phyloP scores from a whole-genome alignment of 352 stramenopile species.

The Globisporangium uncinulatum region DNA sequence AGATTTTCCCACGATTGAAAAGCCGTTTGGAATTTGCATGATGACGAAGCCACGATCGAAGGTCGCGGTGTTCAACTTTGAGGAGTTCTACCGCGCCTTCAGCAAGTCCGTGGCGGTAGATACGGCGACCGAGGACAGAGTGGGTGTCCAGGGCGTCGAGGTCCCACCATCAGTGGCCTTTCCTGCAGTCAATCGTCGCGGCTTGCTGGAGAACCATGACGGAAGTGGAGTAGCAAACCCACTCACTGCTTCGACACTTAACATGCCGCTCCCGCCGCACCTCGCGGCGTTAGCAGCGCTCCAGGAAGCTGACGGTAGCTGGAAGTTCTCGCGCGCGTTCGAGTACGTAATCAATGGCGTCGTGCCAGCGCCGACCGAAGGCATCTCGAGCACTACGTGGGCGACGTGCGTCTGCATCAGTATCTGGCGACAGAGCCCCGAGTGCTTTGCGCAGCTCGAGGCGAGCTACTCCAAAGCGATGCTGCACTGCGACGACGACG shows the following conservation, averaged over 20 bases:
- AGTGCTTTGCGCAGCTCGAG: constrained; percentile 54
- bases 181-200: not conserved
- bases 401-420: constrained; percentile 48
- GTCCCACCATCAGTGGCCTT: not conserved
- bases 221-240: not conserved
- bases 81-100: constrained; percentile 66
- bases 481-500: constrained; percentile 54
- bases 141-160: constrained; percentile 31
- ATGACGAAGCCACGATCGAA: not conserved
- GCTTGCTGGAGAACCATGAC: not conserved
- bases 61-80: constrained; percentile 36
- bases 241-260: constrained; percentile 15
- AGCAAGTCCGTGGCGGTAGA: constrained; percentile 45
- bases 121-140: constrained; percentile 27
- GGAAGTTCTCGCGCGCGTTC: constrained; percentile 50
- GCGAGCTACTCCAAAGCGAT: constrained; percentile 48
- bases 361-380: constrained; percentile 30
- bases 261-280: constrained; percentile 26
- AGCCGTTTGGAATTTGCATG: not conserved
- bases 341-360: constrained; percentile 43
- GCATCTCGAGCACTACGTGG: constrained; percentile 52
- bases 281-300: constrained; percentile 37
- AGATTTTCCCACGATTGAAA: not conserved
- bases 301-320: constrained; percentile 62
- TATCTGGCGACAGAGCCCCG: constrained; percentile 51